Evolutionary conservation across 768 basidiomycete species (phyloP).

Genomic region (Leccinum disarticulatum): DNA sequence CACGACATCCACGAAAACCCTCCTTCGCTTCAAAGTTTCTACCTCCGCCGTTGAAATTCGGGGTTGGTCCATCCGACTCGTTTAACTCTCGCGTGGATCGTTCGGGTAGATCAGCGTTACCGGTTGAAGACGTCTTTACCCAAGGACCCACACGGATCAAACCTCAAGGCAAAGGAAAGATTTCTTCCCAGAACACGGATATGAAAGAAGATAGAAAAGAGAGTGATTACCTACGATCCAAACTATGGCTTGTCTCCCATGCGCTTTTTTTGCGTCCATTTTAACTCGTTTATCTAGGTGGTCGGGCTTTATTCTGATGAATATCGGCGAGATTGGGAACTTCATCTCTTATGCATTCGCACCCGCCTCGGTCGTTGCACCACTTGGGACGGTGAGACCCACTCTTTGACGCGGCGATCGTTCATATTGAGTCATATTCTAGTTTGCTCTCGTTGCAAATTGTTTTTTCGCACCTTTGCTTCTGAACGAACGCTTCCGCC

Average conservation of each 20-base stretch:
- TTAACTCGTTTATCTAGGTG: conserved; percentile 56
- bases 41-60: conserved; percentile 26
- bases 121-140: conserved; percentile 41
- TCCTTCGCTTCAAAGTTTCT: conserved; percentile 38
- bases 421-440: not conserved
- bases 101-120: conserved; percentile 21
- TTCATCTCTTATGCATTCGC: conserved; percentile 90
- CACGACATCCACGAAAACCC: conserved; percentile 26
- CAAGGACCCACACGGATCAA: conserved; percentile 12
- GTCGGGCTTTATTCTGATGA: conserved; percentile 86
- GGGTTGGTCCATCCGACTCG: conserved; percentile 10
- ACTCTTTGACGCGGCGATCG: not conserved
- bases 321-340: conserved; percentile 87
- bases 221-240: conserved; percentile 78
- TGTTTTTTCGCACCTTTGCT: conserved; percentile 91
- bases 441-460: conserved; percentile 94
- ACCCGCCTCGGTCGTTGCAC: conserved; percentile 91
- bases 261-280: not conserved
- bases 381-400: conserved; percentile 81
- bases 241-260: conserved; percentile 61
- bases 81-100: not conserved
- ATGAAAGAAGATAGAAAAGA: conserved; percentile 46
- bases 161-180: conserved; percentile 9
- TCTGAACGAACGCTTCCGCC: conserved; percentile 79
- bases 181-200: conserved; percentile 16